phyloP scores from a whole-genome alignment of 2,329 filamentous ascomycete species.

The Colletotrichum liriopes region DNA sequence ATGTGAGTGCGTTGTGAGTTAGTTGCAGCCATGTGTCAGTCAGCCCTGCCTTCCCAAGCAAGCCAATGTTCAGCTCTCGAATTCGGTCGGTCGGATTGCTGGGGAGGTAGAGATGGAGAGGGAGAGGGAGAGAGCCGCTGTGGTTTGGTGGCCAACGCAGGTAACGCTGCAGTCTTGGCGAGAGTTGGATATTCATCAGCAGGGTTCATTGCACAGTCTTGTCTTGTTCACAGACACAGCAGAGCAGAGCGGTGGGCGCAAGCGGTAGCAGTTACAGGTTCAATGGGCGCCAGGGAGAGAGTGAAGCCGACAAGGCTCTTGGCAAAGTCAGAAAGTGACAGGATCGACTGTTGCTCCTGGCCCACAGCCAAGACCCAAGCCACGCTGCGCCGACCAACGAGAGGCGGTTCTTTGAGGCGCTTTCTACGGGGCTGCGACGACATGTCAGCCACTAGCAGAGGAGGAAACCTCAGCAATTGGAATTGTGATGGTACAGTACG shows the following conservation, averaged over 20 bases:
- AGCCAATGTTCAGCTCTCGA: too few species aligned
- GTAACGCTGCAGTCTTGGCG: background rate
- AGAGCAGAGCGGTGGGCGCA: background rate
- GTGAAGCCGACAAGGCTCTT: constrained; percentile 34
- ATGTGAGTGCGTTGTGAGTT: background rate
- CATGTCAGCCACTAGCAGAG: constrained; percentile 2
- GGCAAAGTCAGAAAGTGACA: constrained; percentile 35
- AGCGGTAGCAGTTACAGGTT: constrained; percentile 6
- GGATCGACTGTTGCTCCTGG: constrained; percentile 6
- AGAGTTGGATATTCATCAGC: background rate
- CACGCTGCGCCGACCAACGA: constrained; percentile 19
- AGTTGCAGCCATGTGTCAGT: too few species aligned
- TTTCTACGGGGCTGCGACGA: constrained; percentile 2
- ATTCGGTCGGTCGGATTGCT: background rate
- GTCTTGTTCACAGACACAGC: background rate
- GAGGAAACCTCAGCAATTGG: background rate
- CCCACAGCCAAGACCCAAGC: constrained; percentile 39
- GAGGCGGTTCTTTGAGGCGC: background rate
- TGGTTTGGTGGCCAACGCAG: background rate
- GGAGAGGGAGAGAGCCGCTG: background rate
- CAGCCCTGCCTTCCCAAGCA: too few species aligned
- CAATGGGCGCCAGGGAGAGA: constrained; percentile 16
- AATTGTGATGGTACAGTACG: background rate
- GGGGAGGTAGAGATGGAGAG: background rate
- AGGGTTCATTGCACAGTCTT: constrained; percentile 11